Percentiles rank a stretch among this genome's conserved stretches.
phyloP scores from a whole-genome alignment of 139 green algal genomes.

The Coccomyxa sp. region DNA sequence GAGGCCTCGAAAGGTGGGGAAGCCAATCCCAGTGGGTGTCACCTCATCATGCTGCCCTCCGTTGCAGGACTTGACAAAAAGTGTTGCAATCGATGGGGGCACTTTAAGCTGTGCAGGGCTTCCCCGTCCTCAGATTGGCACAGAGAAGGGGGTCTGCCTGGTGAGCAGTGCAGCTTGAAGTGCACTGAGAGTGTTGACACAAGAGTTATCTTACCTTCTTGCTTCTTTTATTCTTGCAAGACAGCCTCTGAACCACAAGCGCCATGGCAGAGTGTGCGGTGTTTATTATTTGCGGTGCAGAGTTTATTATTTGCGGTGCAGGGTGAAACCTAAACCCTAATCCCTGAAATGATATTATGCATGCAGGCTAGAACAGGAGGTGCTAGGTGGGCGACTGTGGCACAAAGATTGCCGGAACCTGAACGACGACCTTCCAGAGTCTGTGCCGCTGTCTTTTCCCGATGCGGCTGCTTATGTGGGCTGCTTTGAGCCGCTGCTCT shows the following conservation, averaged over 20 bases:
- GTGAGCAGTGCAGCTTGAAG: too few species aligned
- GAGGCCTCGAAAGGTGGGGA: too few species aligned
- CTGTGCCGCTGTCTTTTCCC: constrained; percentile 19
- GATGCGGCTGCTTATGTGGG: constrained; percentile 46
- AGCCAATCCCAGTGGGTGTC: too few species aligned
- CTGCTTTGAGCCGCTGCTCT: constrained; percentile 71
- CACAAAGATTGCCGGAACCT: constrained; percentile 36
- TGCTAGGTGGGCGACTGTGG: constrained; percentile 57
- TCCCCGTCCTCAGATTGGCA: too few species aligned
- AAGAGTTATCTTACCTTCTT: background rate
- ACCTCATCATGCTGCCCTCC: too few species aligned
- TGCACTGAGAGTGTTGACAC: background rate
- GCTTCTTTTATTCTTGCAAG: background rate
- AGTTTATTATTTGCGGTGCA: background rate
- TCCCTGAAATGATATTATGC: background rate
- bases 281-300: background rate
- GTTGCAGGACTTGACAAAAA: too few species aligned
- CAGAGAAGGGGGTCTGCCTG: too few species aligned
- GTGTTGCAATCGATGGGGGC: too few species aligned
- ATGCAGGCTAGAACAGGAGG: constrained; percentile 41
- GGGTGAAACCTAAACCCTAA: background rate
- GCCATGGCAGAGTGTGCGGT: background rate
- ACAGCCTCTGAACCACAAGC: background rate
- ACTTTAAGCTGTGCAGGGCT: too few species aligned
- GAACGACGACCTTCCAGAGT: constrained; percentile 26